Conservation (phyloP, 768 basidiomycete genomes). For the Trametes elegans region DNA sequence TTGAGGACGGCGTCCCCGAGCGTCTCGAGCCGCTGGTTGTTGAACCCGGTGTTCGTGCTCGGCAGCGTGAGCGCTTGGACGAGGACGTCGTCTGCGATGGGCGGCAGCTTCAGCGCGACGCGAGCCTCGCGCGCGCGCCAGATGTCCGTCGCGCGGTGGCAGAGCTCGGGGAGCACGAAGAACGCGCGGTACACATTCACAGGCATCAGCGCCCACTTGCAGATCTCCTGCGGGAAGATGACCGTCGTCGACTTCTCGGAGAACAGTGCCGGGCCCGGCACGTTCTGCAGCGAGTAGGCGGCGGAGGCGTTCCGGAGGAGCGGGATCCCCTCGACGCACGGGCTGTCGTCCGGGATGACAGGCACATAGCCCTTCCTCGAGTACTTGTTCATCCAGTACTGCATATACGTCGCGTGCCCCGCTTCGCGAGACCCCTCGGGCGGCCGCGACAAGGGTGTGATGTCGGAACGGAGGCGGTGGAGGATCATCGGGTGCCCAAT, state of each 20-base stretch:
- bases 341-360: constrained; percentile 52
- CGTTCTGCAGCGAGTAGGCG: constrained; percentile 29
- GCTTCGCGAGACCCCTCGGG: constrained; percentile 48
- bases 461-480: constrained; percentile 57
- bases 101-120: constrained; percentile 56
- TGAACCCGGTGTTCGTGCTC: constrained; percentile 57
- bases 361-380: constrained; percentile 41
- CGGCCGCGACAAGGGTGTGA: constrained; percentile 63
- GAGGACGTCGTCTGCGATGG: constrained; percentile 54
- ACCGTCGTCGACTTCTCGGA: constrained; percentile 20
- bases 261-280: constrained; percentile 18
- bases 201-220: constrained; percentile 55
- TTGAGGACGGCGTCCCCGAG: constrained; percentile 84
- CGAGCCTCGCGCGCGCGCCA: constrained; percentile 58
- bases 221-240: constrained; percentile 45
- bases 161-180: constrained; percentile 61
- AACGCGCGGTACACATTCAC: constrained; percentile 49
- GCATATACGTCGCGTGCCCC: constrained; percentile 49
- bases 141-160: constrained; percentile 61
- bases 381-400: constrained; percentile 59
- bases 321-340: constrained; percentile 55
- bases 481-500: constrained; percentile 56
- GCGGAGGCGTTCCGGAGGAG: constrained; percentile 37
- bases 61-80: constrained; percentile 80
- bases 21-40: constrained; percentile 85